Evolutionary conservation across 2,329 filamentous ascomycete genomes (phyloP), one percentile per base, ranked within the genome.

Genomic region (Ceratocystis diversiconidia): DNA sequence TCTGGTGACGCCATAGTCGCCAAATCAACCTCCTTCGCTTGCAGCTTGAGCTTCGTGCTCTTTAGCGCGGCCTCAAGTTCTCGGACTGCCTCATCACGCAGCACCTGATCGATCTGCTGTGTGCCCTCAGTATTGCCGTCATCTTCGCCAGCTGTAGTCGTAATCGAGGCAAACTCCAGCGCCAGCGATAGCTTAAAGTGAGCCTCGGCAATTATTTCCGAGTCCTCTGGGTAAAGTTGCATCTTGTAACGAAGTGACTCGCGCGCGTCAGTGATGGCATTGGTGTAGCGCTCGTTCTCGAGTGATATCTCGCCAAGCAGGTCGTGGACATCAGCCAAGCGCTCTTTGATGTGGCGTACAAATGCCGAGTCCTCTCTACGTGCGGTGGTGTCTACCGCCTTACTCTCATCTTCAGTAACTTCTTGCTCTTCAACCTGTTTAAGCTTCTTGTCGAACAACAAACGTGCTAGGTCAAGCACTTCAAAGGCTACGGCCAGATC

Each of bases 161-260:
- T 89, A 59, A 94, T 84, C 0, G 90, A 94, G 3, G 90, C 90
- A 71, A 97, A 97, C 73, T 99, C 94, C 32, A 99, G 82, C 0
- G 94, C 94, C 17, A 99, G 83, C 0, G 92, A 96, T 30, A 99
- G 85, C 76, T 96, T 97, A 79, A 89, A 99, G 77, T 99, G 91
- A 17, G 90, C 92, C 78, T 99, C 94, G 52, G 94, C 92, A 66
- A 97, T 82, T 63, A 95, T 82, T 70, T 91, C 88, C 15, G 89
- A 90, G 68, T 95, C 90, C 62, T 87, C 81, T 0, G 89, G 82
- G 73, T 90, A 91, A 2, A 97, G 81, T 62, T 88, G 82, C 70
- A 89, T 77, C 76, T 95, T 95, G 71, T 95, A 83, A 50, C 83
- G 82, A 61, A 97, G 82, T 0, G 91, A 86, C 15, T 87, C 84